Percentiles rank a stretch among this genome's conserved stretches.
phyloP scores from a whole-genome alignment of 352 stramenopile genomes.

The Pythium dissotocum region DNA sequence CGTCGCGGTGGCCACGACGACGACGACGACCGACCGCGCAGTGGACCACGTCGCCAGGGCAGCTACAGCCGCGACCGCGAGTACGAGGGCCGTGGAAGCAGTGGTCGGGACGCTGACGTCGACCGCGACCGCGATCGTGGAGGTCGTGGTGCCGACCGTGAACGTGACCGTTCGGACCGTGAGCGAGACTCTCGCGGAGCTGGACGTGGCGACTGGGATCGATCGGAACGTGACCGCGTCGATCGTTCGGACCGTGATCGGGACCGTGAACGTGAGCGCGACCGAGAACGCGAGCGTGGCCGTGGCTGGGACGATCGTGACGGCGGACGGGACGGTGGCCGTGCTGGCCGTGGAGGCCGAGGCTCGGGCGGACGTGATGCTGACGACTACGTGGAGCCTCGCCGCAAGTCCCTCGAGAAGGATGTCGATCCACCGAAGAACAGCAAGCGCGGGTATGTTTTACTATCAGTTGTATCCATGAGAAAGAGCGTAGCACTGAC shows the following conservation, averaged over 20 bases:
- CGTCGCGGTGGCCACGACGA: constrained; percentile 41
- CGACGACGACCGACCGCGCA: constrained; percentile 36
- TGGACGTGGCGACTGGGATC: constrained; percentile 37
- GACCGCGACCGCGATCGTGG: constrained; percentile 41
- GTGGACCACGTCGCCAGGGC: constrained; percentile 25
- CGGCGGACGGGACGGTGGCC: constrained; percentile 4
- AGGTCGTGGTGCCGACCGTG: constrained; percentile 37
- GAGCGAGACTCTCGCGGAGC: constrained; percentile 29
- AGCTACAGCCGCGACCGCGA: constrained; percentile 24
- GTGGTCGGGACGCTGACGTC: constrained; percentile 14
- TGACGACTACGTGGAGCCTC: constrained; percentile 36
- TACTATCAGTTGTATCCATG: no score
- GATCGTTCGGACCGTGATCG: constrained; percentile 29
- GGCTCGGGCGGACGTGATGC: constrained; percentile 28
- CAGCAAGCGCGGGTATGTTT: constrained; percentile 38
- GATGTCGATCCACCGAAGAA: constrained; percentile 44
- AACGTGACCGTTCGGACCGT: constrained; percentile 32
- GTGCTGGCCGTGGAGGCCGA: constrained; percentile 16
- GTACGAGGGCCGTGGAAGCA: constrained; percentile 25
- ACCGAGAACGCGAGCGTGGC: constrained; percentile 19
- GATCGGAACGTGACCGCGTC: constrained; percentile 24
- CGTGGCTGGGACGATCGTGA: constrained; percentile 25
- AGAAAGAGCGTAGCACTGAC: neutral
- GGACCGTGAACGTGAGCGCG: constrained; percentile 18
- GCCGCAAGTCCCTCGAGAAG: constrained; percentile 32